Evolutionary conservation across 495 filamentous ascomycete genomes (phyloP).

Genomic region (Neurospora sp.): DNA sequence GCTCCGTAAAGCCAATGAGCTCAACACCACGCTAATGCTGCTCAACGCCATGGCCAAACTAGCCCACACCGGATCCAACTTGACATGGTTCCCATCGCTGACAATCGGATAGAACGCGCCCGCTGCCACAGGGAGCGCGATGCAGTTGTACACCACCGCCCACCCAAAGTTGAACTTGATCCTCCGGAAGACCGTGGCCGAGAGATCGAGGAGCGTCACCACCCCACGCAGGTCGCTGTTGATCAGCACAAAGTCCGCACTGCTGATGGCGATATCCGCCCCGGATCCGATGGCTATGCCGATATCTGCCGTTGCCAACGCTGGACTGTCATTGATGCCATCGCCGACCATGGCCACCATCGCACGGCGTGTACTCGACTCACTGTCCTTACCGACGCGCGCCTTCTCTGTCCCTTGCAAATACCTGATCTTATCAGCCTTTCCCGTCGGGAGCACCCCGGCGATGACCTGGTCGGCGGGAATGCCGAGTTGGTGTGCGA

Average conservation of each 20-base stretch:
- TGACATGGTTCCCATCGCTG: slow-evolving; percentile 39
- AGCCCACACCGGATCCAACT: slow-evolving; percentile 76
- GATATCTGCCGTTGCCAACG: slow-evolving; percentile 68
- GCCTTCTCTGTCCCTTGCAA: slow-evolving; percentile 53
- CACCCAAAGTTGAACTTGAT: slow-evolving; percentile 83
- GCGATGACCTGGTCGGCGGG: slow-evolving; percentile 67
- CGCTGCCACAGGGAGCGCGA: slow-evolving; percentile 74
- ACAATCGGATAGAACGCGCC: slow-evolving; percentile 67
- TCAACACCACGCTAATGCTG: slow-evolving; percentile 69
- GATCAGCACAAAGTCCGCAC: slow-evolving; percentile 77
- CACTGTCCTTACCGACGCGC: slow-evolving; percentile 10
- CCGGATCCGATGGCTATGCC: slow-evolving; percentile 78
- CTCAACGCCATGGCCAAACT: slow-evolving; percentile 79
- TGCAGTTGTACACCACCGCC: slow-evolving; percentile 77
- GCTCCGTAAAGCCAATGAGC: slow-evolving; percentile 56
- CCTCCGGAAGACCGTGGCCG: slow-evolving; percentile 58
- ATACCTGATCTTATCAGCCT: slow-evolving; percentile 72
- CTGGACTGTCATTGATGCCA: slow-evolving; percentile 83
- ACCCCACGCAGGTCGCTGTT: slow-evolving; percentile 59
- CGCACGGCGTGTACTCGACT: slow-evolving; percentile 25
- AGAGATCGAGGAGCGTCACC: slow-evolving; percentile 63
- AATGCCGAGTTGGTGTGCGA: slow-evolving; percentile 73
- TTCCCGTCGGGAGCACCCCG: slow-evolving; percentile 74
- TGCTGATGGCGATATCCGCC: slow-evolving; percentile 74
- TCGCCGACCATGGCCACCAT: slow-evolving; percentile 58